Evolutionary conservation across 169 alveolate species (phyloP), one percentile per base, ranked within the genome.

Genomic region (Babesia microti): DNA sequence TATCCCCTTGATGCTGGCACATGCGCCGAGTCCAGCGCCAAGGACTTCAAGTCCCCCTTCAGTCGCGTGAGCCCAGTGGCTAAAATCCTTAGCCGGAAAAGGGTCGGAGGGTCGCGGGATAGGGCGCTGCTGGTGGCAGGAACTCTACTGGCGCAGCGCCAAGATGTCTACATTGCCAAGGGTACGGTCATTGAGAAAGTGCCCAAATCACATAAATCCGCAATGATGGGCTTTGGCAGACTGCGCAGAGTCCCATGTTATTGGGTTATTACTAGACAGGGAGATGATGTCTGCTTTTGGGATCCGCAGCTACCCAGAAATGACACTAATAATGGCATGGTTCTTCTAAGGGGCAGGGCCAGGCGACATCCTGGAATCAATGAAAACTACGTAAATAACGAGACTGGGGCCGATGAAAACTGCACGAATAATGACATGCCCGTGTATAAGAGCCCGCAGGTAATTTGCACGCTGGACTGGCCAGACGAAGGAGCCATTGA

Each of bases 201-300:
- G 6, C 23, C 7, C 22, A 40, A 22, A 5, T 68, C 53, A 14
- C 76, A 65, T 49, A 54, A 69, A 45, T 65, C 69, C 69, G 76
- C 55, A 12, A 65, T 65, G 76, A 65, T 69, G 5, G 39, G 76
- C 15, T 65, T 34, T 65, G 76, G 76, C 69, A 65, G 37, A 65
- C 76, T 6, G 76, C 68, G 14, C 53, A 65, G 35, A 65, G 55
- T 28, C 56, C 52, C 15, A 55, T 65, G 33, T 56, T 69, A 65
- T 43, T 55, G 53, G 14, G 69, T 69, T 9, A 30, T 7, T 9
- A 12, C 69, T 9, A 54, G 68, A 46, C 6, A 26, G 26, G 43
- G 42, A 1, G 29, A 24, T 6, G 4, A 15, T 6, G 6, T 4
- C 29, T 14, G 5, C 24, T 23, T 30, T 30, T 11, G 11, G 11